Percentiles rank a stretch among this genome's conserved stretches.
phyloP scores from a whole-genome alignment of 805 yeast genomes.

The Naumovozyma dairenensis region DNA sequence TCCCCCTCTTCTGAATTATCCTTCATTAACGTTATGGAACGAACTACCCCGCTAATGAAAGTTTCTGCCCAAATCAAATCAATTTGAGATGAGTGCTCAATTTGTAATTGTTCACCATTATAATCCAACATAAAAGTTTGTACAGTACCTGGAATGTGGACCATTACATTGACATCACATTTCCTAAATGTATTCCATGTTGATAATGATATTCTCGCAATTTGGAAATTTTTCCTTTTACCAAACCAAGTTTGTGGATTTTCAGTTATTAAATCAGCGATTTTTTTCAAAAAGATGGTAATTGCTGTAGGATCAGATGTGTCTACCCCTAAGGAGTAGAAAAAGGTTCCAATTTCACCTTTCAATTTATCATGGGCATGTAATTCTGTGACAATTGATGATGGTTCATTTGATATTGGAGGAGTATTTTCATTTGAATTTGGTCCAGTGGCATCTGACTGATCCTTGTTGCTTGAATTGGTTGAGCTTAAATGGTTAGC shows the following conservation, averaged over 20 bases:
- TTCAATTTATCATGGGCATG: conserved; percentile 32
- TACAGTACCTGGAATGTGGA: conserved; percentile 67
- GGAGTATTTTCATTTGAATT: conserved; percentile 1
- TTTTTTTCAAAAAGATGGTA: conserved; percentile 61
- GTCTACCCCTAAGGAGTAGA: conserved; percentile 68
- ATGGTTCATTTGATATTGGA: conserved; percentile 11
- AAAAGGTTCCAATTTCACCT: conserved; percentile 55
- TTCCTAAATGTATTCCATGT: conserved; percentile 51
- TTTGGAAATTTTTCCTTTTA: conserved; percentile 57
- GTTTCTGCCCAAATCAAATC: conserved; percentile 47
- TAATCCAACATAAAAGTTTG: conserved; percentile 34
- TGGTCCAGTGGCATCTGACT: conserved; percentile 5
- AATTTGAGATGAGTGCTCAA: conserved; percentile 38
- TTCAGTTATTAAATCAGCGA: conserved; percentile 53
- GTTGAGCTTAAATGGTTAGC: conserved; percentile 2
- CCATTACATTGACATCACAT: conserved; percentile 62
- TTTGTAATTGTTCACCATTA: conserved; percentile 23
- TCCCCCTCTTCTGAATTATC: conserved; percentile 56
- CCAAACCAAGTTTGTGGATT: conserved; percentile 75
- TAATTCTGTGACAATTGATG: conserved; percentile 13
- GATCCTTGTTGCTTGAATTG: too few relatives aligned
- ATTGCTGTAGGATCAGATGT: conserved; percentile 68
- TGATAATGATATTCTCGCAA: conserved; percentile 61
- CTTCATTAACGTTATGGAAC: conserved; percentile 43
- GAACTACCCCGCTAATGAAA: conserved; percentile 51